phyloP scores from a whole-genome alignment of 202 grass and related monocot genomes.

The Elaeis oleifera region DNA sequence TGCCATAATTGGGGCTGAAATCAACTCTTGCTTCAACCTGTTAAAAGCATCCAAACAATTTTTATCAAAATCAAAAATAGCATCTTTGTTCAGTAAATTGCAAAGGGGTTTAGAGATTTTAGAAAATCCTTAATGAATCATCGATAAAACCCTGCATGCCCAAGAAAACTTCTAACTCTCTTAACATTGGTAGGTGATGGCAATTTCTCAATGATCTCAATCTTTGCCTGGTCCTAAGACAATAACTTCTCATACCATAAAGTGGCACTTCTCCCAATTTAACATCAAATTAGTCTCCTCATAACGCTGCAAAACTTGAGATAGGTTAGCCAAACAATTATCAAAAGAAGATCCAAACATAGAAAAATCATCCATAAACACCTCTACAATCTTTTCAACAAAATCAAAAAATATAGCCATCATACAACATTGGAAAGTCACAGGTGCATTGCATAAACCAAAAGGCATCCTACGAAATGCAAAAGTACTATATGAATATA shows the following conservation, averaged over 20 bases:
- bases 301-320: neutral
- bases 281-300: neutral
- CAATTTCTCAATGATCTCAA: neutral
- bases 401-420: neutral
- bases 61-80: neutral
- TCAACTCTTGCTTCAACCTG: neutral
- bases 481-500: no score
- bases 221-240: neutral
- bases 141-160: neutral
- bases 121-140: neutral
- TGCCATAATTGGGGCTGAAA: neutral
- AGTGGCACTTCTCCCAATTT: neutral
- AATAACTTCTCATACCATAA: neutral
- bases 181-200: neutral
- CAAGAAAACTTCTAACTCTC: neutral
- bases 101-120: neutral
- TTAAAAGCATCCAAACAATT: neutral
- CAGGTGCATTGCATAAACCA: no score
- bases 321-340: no score
- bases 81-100: neutral
- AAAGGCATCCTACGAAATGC: no score
- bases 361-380: neutral
- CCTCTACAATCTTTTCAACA: neutral
- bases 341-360: no score
- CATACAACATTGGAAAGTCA: neutral